Evolutionary conservation across 306 rosid genomes (phyloP).

Genomic region (Arachis stenosperma): DNA sequence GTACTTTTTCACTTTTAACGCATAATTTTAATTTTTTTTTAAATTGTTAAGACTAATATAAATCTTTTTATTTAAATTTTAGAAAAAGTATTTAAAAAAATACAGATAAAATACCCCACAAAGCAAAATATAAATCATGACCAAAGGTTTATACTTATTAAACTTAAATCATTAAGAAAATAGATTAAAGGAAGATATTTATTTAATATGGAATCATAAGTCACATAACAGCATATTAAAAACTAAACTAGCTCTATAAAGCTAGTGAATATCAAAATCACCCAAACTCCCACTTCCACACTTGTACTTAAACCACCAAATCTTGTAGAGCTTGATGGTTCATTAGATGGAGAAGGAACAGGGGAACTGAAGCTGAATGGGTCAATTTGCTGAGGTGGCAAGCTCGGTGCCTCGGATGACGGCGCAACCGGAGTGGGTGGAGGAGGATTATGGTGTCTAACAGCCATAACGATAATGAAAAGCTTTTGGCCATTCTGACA

Average conservation of each 20-base stretch:
- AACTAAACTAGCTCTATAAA: slow-evolving; percentile 34
- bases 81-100: too few species aligned
- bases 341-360: slow-evolving; percentile 17
- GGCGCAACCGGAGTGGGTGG: slow-evolving; percentile 7
- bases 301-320: not conserved
- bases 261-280: slow-evolving; percentile 25
- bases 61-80: too few species aligned
- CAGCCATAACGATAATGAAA: slow-evolving; percentile 54
- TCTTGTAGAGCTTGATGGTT: slow-evolving; percentile 38
- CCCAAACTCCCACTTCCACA: slow-evolving; percentile 28
- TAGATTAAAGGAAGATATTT: not conserved
- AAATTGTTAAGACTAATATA: too few species aligned
- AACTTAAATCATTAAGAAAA: not conserved
- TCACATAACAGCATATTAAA: not conserved
- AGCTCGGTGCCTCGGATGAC: not conserved
- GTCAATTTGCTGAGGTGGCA: not conserved
- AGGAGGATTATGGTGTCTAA: slow-evolving; percentile 5
- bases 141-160: too few species aligned
- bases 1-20: too few species aligned
- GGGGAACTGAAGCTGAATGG: not conserved
- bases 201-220: slow-evolving; percentile 5
- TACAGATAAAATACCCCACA: too few species aligned
- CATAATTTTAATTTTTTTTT: too few species aligned
- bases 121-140: too few species aligned
- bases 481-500: slow-evolving; percentile 67